phyloP scores from a whole-genome alignment of 202 grass and related monocot species.

The Digitaria exilis region DNA sequence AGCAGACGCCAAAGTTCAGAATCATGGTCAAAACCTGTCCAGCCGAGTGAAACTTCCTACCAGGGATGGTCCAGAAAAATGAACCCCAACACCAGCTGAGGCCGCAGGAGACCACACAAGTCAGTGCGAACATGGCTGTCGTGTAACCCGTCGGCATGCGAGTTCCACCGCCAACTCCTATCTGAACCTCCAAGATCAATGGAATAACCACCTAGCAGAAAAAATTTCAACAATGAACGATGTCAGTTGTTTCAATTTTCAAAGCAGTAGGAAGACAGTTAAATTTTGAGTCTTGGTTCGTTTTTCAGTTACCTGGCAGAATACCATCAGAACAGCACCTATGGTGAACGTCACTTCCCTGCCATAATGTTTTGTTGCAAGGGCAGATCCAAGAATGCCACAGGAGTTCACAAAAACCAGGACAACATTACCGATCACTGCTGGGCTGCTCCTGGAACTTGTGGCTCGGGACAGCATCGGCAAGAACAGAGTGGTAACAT shows the following conservation, averaged over 20 bases:
- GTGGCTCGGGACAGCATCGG: conserved; percentile 46
- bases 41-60: conserved; percentile 29
- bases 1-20: conserved; percentile 37
- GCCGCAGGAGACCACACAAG: conserved; percentile 44
- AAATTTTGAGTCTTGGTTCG: neutral
- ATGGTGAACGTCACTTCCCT: conserved; percentile 26
- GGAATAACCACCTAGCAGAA: conserved; percentile 45
- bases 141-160: conserved; percentile 40
- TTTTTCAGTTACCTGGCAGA: conserved; percentile 50
- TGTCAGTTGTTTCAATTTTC: conserved; percentile 10
- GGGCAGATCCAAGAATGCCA: conserved; percentile 48
- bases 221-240: neutral
- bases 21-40: conserved; percentile 23
- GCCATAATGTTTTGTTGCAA: conserved; percentile 37
- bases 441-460: conserved; percentile 36
- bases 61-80: conserved; percentile 33
- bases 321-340: conserved; percentile 28
- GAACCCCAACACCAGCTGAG: conserved; percentile 63
- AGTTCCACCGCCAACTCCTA: conserved; percentile 32
- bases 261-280: neutral
- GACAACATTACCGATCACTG: conserved; percentile 32
- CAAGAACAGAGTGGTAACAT: conserved; percentile 36
- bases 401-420: conserved; percentile 44
- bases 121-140: conserved; percentile 33
- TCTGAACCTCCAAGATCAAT: conserved; percentile 32